Conservation (phyloP, 129 eudicot species). For the Kitagawia praeruptora region DNA sequence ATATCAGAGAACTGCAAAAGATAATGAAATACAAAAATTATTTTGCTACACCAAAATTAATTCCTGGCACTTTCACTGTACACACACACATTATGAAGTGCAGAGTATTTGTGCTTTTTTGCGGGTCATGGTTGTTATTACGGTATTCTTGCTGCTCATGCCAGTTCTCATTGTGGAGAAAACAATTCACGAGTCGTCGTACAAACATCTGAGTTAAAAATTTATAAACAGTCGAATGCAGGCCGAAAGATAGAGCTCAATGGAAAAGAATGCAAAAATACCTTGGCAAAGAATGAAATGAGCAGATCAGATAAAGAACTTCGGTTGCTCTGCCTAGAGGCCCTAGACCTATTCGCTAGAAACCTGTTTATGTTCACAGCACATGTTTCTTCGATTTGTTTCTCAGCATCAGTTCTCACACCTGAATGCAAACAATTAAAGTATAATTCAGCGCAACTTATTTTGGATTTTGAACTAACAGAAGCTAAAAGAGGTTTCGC, state of each 20-base stretch:
- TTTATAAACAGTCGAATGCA: too few relatives aligned
- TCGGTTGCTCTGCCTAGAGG: constrained; percentile 32
- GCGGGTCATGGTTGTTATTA: neutral
- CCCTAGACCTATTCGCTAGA: constrained; percentile 29
- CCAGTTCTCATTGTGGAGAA: neutral
- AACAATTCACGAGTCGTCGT: neutral
- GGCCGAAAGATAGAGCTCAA: neutral
- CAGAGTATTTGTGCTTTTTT: neutral
- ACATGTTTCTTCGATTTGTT: constrained; percentile 50
- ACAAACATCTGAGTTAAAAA: neutral
- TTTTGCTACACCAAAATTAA: neutral
- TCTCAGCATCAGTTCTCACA: constrained; percentile 75
- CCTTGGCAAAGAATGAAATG: constrained; percentile 73
- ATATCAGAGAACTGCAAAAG: constrained; percentile 54
- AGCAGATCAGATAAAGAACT: constrained; percentile 76
- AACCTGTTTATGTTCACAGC: constrained; percentile 42
- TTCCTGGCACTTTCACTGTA: neutral
- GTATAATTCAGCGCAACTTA: neutral
- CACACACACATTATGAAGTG: neutral
- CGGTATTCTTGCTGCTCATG: neutral
- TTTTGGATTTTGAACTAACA: neutral
- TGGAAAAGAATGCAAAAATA: neutral
- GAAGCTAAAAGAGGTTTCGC: neutral
- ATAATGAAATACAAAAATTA: neutral
- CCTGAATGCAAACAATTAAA: constrained; percentile 33